Conservation (phyloP, 306 rosid species). For the Casuarina cunninghamiana region DNA sequence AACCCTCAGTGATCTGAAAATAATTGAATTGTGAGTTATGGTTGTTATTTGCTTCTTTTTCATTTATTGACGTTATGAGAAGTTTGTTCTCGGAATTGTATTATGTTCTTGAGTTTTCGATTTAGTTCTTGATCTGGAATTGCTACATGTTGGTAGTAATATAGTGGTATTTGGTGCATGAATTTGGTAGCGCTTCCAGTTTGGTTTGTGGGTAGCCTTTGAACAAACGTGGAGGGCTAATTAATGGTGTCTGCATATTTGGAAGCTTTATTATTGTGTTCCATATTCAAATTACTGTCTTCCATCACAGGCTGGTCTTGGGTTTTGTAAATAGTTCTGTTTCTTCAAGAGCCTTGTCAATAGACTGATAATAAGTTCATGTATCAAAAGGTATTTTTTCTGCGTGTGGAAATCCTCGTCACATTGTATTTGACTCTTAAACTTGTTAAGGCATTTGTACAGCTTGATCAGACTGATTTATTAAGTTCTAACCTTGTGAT, state of each 20-base stretch:
- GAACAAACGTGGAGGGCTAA: background rate
- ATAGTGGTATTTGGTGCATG: background rate
- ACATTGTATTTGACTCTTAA: background rate
- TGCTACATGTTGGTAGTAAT: background rate
- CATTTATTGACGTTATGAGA: background rate
- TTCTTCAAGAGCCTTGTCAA: constrained; percentile 7
- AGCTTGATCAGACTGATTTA: background rate
- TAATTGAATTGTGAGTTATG: background rate
- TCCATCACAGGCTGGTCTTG: background rate
- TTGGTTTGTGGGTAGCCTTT: constrained; percentile 1
- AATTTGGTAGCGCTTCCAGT: background rate
- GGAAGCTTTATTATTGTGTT: background rate
- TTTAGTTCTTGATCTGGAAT: background rate
- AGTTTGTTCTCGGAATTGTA: background rate
- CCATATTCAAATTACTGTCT: background rate
- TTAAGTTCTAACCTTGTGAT: background rate
- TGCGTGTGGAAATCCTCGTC: background rate
- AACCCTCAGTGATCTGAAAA: background rate
- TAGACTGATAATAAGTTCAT: background rate
- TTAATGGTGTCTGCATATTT: background rate
- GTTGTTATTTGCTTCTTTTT: background rate
- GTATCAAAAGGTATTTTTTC: background rate
- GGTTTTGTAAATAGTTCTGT: background rate
- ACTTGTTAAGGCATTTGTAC: background rate
- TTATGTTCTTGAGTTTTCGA: background rate